Evolutionary conservation across 768 basidiomycete species (phyloP).

Genomic region (Candolleomyces aberdarensis): DNA sequence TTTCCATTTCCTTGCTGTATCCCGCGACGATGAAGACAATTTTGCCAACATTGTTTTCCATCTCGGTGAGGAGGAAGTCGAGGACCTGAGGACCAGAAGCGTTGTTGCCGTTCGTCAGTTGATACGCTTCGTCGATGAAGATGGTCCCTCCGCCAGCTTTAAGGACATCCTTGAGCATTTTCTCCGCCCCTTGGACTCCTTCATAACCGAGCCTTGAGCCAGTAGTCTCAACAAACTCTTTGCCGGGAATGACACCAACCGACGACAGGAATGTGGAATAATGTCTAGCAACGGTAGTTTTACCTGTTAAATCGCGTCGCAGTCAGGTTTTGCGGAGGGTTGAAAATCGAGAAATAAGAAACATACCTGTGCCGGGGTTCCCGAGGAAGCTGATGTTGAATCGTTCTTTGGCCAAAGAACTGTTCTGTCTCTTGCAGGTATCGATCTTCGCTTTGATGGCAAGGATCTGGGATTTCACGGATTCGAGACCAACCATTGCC

Average conservation of each 20-base stretch:
- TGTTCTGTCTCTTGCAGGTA: constrained; percentile 47
- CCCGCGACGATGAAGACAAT: constrained; percentile 71
- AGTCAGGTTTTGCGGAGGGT: background rate
- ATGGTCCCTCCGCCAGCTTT: constrained; percentile 59
- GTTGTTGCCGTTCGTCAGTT: constrained; percentile 49
- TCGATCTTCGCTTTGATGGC: constrained; percentile 59
- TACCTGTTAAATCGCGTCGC: constrained; percentile 36
- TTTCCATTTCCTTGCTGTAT: constrained; percentile 71
- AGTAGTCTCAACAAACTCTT: constrained; percentile 57
- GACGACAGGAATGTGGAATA: constrained; percentile 64
- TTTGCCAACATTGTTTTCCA: constrained; percentile 66
- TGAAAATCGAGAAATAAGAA: background rate
- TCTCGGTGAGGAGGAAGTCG: constrained; percentile 69
- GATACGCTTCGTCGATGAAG: constrained; percentile 74
- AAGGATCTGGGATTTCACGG: constrained; percentile 61
- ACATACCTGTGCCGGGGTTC: constrained; percentile 71
- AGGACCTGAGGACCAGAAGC: constrained; percentile 54
- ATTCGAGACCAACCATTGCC: constrained; percentile 67
- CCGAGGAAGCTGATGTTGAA: constrained; percentile 63
- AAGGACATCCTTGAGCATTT: constrained; percentile 42
- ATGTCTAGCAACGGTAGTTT: constrained; percentile 64
- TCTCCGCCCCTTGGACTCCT: constrained; percentile 51
- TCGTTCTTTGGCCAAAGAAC: constrained; percentile 50
- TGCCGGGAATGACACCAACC: constrained; percentile 49
- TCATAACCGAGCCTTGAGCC: constrained; percentile 57